These are phyloP conservation scores for Alnus glutinosa DNA, from an alignment of 306 rosid genomes.

Conservation along the genomic window DNA sequence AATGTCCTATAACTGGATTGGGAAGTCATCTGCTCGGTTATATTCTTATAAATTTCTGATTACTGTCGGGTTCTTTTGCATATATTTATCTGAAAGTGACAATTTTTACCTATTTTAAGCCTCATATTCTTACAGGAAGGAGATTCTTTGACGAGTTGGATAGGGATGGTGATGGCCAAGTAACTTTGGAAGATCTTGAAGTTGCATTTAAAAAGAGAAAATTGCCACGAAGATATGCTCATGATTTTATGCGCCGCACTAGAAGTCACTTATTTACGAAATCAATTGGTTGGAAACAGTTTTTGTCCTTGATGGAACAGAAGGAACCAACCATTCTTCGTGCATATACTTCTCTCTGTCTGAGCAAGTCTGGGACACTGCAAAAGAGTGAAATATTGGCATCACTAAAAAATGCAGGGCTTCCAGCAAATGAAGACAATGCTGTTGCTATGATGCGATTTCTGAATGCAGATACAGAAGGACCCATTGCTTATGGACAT, in stretches of 20 bases:
- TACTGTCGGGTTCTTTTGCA: not conserved
- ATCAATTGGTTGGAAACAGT: conserved; percentile 97
- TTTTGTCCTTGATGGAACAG: conserved; percentile 92
- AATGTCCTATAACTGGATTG: not conserved
- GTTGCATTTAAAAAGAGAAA: conserved; percentile 88
- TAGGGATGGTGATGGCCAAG: conserved; percentile 97
- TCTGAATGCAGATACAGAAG: conserved; percentile 90
- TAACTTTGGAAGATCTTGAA: conserved; percentile 91
- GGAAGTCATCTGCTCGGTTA: not conserved
- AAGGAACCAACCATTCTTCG: conserved; percentile 99
- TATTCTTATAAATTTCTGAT: not conserved
- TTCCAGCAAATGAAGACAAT: conserved; percentile 97
- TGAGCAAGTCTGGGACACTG: conserved; percentile 96
- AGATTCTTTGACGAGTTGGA: conserved; percentile 98
- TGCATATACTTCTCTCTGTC: conserved; percentile 94
- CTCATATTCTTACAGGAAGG: conserved; percentile 60
- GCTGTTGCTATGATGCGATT: conserved; percentile 99
- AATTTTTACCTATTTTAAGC: conserved; percentile 18
- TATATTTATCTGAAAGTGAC: conserved; percentile 19
- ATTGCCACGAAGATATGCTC: conserved; percentile 94
- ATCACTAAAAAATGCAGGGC: conserved; percentile 88
- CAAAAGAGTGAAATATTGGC: conserved; percentile 92
- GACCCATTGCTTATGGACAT: conserved; percentile 94
- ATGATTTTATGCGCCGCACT: conserved; percentile 89
- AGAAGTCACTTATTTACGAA: conserved; percentile 91